Conservation (phyloP, 108 stramenopile species). For the Discostella stelligeroides region DNA sequence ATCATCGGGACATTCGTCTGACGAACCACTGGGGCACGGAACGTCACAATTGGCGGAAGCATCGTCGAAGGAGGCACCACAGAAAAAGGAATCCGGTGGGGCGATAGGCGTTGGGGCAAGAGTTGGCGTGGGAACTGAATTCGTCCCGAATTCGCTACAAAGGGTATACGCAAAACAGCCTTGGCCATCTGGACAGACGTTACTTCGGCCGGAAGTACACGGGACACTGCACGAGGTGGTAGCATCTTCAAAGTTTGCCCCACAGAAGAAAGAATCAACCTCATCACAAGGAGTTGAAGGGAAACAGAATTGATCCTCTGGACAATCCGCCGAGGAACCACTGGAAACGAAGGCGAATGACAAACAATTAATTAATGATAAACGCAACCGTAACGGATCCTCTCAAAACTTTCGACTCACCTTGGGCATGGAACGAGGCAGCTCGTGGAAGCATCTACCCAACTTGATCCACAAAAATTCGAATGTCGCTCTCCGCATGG, state of each 20-base stretch:
- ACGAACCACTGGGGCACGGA: constrained; percentile 68
- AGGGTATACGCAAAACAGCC: constrained; percentile 56
- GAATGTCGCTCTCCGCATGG: constrained; percentile 51
- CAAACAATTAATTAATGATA: neutral
- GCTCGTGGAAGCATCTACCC: constrained; percentile 53
- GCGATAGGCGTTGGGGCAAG: constrained; percentile 40
- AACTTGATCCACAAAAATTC: constrained; percentile 52
- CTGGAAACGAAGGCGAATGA: constrained; percentile 7
- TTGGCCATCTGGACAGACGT: constrained; percentile 32
- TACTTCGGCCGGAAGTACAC: constrained; percentile 45
- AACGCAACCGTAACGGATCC: no score
- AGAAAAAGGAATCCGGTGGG: constrained; percentile 49
- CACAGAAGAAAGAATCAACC: constrained; percentile 51
- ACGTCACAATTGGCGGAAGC: constrained; percentile 51
- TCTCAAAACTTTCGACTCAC: no score
- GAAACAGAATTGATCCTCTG: constrained; percentile 43
- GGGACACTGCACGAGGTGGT: constrained; percentile 32
- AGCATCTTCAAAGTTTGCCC: constrained; percentile 45
- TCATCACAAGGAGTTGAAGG: constrained; percentile 54
- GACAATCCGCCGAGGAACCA: constrained; percentile 51
- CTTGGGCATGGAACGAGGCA: constrained; percentile 42
- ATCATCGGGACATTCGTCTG: constrained; percentile 64
- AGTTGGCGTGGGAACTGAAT: constrained; percentile 42
- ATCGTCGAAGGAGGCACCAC: constrained; percentile 46
- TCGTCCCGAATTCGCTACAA: constrained; percentile 60